A percentile compares a stretch with the other conserved stretches of the same genome.
Conservation (phyloP, 148 eudicot genomes). For the Vaccinium macrocarpon region DNA sequence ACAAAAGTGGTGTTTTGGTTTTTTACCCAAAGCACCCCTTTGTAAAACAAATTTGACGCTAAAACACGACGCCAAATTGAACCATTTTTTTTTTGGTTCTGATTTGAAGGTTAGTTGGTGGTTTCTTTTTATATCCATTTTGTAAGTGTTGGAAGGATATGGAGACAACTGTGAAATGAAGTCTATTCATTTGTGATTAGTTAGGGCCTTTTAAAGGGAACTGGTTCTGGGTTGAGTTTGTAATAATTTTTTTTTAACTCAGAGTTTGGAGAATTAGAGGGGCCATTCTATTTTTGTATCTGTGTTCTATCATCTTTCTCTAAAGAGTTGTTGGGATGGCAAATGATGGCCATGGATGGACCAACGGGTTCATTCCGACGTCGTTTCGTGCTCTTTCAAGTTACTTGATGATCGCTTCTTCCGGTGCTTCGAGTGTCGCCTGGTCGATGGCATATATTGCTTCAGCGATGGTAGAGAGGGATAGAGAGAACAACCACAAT, state of each 20-base stretch:
- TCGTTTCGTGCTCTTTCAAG: slow-evolving; percentile 63
- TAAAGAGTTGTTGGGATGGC: slow-evolving; percentile 39
- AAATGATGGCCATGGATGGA: slow-evolving; percentile 62
- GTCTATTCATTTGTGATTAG: too few relatives aligned
- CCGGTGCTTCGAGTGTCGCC: slow-evolving; percentile 80
- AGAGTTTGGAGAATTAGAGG: slow-evolving; percentile 15
- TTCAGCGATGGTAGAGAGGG: slow-evolving; percentile 67
- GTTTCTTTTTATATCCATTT: too few relatives aligned
- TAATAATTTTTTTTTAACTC: slow-evolving; percentile 23
- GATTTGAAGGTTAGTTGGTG: too few relatives aligned
- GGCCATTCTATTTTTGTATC: background rate
- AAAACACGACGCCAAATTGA: too few relatives aligned
- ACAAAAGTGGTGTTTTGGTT: too few relatives aligned
- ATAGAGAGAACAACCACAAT: slow-evolving; percentile 51
- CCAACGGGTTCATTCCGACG: slow-evolving; percentile 57
- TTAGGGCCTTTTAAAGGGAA: background rate
- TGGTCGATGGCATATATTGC: slow-evolving; percentile 69
- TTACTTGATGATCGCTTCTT: slow-evolving; percentile 68
- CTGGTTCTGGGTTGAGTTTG: slow-evolving; percentile 14
- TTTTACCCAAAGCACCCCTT: too few relatives aligned
- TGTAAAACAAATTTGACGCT: too few relatives aligned
- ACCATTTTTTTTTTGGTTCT: too few relatives aligned
- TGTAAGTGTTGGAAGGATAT: too few relatives aligned
- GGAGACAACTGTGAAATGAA: too few relatives aligned
- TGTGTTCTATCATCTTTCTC: slow-evolving; percentile 3